Evolutionary conservation across 2,329 filamentous ascomycete species (phyloP), one percentile per base, ranked within the genome.

Genomic region (Fusarium bulbicola): DNA sequence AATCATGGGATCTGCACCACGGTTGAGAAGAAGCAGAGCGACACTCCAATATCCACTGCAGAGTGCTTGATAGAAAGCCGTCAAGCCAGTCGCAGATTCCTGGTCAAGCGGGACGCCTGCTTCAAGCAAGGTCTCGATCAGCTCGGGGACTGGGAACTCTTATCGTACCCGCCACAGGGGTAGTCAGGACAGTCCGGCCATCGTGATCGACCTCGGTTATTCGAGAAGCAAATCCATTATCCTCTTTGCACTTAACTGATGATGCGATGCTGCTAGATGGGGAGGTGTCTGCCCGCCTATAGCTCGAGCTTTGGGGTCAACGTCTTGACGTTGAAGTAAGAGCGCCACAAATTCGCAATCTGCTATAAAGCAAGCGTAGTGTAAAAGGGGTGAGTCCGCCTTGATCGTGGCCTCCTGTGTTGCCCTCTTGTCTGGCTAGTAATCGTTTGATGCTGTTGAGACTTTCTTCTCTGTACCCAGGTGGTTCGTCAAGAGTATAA

Each of bases 1-100:
- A 9, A 75, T 16, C 26, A 59, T 50, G 11, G 69, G 66, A 28
- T 73, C 42, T 13, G 60, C 66, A 14, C 53, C 73, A 4, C 45
- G 20, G 3, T 18, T 47, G 16, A 73, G 60, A 9, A 75, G 28
- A 32, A 45, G 37, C 16, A 32, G 14, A 26, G 57, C 39, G 13
- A 30, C 43, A 10, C 24, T 12, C 21, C 53, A 58, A 15, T 21
- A 21, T 6, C 42, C 46, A 9, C 42, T 42, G 7, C 39, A 56
- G 28, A 52, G 18, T 26, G 54, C 45, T 40, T 68, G 47, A 20
- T 68, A 49, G 9, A 68, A 59, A 4, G 57, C 53, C 26, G 39
- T 61, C 30, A 69, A 28, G 5, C 49, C 62, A 34, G 49, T 47
- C 6, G 15, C 32, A 24, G 49, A 60, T 50, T 46, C 10, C 14